Conservation (phyloP, 2,329 filamentous ascomycete genomes). For the Aureobasidium sp. region DNA sequence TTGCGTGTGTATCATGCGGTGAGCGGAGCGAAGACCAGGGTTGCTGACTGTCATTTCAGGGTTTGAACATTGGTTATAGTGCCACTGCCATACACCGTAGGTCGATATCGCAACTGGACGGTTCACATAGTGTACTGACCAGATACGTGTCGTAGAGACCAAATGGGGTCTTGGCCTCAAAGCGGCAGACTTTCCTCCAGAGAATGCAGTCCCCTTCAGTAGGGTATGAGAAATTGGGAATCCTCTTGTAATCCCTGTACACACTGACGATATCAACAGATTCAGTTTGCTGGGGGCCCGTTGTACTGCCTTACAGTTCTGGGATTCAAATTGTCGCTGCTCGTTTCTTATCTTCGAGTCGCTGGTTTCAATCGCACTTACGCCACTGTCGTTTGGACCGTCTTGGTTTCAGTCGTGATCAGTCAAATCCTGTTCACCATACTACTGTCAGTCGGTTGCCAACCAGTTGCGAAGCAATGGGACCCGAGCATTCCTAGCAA, state of each 20-base stretch:
- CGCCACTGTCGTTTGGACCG: not conserved
- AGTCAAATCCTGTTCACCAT: not conserved
- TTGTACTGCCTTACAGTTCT: slow-evolving; percentile 1
- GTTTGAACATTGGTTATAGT: not conserved
- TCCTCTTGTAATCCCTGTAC: not conserved
- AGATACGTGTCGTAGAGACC: not conserved
- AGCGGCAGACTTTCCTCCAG: not conserved
- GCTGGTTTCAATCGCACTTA: not conserved
- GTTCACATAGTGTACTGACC: no score
- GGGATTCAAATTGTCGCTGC: not conserved
- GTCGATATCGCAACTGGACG: not conserved
- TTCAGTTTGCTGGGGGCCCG: not conserved
- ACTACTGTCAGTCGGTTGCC: not conserved
- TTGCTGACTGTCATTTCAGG: not conserved
- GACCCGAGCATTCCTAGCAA: not conserved
- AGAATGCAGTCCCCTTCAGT: slow-evolving; percentile 1
- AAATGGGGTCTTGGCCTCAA: not conserved
- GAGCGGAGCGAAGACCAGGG: not conserved
- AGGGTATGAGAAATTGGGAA: not conserved
- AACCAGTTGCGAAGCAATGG: not conserved
- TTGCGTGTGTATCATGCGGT: not conserved
- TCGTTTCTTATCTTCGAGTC: not conserved
- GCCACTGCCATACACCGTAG: not conserved
- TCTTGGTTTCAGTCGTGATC: not conserved
- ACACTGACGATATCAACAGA: not conserved